phyloP scores from a whole-genome alignment of 352 stramenopile species.

The Saprolegnia diclina region DNA sequence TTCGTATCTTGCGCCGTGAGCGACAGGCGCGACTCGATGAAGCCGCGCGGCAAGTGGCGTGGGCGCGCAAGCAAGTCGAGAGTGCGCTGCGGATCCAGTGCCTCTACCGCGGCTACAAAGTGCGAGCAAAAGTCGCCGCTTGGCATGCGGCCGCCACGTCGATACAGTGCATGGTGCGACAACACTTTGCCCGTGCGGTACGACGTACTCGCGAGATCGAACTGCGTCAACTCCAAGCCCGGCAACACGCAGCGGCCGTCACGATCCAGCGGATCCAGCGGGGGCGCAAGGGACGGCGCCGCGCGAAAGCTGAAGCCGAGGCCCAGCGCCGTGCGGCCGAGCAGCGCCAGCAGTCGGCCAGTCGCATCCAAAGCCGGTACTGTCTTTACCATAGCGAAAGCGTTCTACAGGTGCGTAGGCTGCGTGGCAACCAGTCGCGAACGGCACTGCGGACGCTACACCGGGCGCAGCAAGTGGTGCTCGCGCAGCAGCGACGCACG shows the following conservation, averaged over 20 bases:
- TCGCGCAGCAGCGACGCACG: background rate
- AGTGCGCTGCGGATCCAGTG: background rate
- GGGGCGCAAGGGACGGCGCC: background rate
- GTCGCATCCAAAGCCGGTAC: conserved; percentile 6
- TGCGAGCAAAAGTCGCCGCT: background rate
- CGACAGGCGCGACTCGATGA: background rate
- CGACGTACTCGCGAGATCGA: background rate
- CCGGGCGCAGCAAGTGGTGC: background rate
- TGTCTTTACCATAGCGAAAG: background rate
- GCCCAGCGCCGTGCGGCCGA: background rate
- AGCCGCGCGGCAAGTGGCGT: background rate
- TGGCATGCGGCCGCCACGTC: background rate
- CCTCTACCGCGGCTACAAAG: background rate
- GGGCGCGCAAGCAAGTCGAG: background rate
- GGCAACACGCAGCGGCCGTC: background rate
- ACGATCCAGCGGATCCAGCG: conserved; percentile 8
- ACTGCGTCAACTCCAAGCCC: background rate
- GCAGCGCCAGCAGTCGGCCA: background rate
- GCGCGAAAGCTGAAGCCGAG: background rate
- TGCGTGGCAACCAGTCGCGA: conserved; percentile 3
- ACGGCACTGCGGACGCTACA: background rate
- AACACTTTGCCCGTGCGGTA: background rate
- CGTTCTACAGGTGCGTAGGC: background rate
- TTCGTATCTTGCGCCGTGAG: background rate
- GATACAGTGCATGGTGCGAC: conserved; percentile 19